phyloP scores from a whole-genome alignment of 441 rosid species.

The Croton laevigatus region DNA sequence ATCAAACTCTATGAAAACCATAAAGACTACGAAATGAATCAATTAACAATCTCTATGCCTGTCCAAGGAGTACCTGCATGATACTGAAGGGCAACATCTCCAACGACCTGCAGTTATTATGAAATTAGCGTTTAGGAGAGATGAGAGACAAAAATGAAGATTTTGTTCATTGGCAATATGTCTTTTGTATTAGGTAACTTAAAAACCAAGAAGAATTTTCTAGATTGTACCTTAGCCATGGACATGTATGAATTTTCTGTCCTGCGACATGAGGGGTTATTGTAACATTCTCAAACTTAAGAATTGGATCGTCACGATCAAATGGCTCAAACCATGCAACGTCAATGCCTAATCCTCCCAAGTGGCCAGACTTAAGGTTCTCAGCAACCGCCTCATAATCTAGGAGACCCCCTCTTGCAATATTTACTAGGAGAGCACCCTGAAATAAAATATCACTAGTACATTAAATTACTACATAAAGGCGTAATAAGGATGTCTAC shows the following conservation, averaged over 20 bases:
- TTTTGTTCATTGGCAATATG: background rate
- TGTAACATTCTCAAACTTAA: constrained; percentile 66
- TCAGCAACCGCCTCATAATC: constrained; percentile 62
- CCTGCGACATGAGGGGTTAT: constrained; percentile 89
- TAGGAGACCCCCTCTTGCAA: constrained; percentile 79
- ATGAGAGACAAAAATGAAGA: background rate
- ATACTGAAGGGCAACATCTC: constrained; percentile 69
- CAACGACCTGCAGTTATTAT: constrained; percentile 52
- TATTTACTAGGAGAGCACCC: constrained; percentile 79
- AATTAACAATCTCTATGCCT: constrained; percentile 69
- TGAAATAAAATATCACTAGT: constrained; percentile 43
- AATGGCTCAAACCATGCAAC: constrained; percentile 96
- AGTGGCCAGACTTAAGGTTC: constrained; percentile 63
- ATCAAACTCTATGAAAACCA: background rate
- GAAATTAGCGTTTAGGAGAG: background rate
- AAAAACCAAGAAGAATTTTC: background rate
- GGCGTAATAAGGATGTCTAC: too few relatives aligned
- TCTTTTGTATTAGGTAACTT: background rate
- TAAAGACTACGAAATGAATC: constrained; percentile 17
- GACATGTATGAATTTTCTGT: constrained; percentile 63
- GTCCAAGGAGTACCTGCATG: constrained; percentile 57
- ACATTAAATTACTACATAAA: too few relatives aligned
- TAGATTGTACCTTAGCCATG: constrained; percentile 73
- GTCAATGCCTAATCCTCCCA: constrained; percentile 83
- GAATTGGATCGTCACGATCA: constrained; percentile 64